These are phyloP conservation scores for Ophiostoma sp. DNA, from an alignment of 2,329 filamentous ascomycete species.

Conservation along the genomic window DNA sequence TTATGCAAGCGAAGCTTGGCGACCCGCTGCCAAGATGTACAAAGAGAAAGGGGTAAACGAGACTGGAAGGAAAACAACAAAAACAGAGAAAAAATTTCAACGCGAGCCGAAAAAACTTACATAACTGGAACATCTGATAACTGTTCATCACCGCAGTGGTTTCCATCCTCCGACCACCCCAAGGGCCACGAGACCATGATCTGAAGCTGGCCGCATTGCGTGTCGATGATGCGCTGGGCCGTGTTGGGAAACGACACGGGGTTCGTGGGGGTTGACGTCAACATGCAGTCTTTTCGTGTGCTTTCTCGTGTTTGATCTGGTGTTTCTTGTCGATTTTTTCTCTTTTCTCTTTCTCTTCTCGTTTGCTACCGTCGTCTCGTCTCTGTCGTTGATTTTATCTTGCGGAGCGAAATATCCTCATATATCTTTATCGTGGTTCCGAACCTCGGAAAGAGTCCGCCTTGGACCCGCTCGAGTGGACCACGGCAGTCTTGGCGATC, in stretches of 20 bases:
- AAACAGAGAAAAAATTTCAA: background rate
- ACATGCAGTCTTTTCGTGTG: background rate
- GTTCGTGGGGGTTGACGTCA: background rate
- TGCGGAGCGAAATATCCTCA: background rate
- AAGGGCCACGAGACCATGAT: slow-evolving; percentile 12
- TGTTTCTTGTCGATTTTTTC: too few species aligned
- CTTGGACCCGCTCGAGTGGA: background rate
- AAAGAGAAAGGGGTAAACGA: background rate
- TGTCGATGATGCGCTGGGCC: background rate
- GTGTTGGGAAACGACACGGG: background rate
- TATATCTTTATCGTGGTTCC: background rate
- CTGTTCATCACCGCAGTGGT: background rate
- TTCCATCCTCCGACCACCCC: background rate
- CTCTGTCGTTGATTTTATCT: background rate
- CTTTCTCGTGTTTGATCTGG: background rate
- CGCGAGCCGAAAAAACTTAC: background rate
- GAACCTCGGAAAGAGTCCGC: background rate
- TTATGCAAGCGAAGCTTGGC: background rate
- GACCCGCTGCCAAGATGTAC: slow-evolving; percentile 3
- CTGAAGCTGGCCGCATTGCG: slow-evolving; percentile 3
- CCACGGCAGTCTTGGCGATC: background rate
- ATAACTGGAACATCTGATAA: background rate
- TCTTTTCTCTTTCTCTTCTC: background rate
- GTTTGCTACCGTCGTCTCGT: background rate
- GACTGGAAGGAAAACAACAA: background rate